Percentiles rank a stretch among this genome's conserved stretches.
Evolutionary conservation across 768 basidiomycete genomes (phyloP).

Genomic region (Phlebiopsis flavidoalba): DNA sequence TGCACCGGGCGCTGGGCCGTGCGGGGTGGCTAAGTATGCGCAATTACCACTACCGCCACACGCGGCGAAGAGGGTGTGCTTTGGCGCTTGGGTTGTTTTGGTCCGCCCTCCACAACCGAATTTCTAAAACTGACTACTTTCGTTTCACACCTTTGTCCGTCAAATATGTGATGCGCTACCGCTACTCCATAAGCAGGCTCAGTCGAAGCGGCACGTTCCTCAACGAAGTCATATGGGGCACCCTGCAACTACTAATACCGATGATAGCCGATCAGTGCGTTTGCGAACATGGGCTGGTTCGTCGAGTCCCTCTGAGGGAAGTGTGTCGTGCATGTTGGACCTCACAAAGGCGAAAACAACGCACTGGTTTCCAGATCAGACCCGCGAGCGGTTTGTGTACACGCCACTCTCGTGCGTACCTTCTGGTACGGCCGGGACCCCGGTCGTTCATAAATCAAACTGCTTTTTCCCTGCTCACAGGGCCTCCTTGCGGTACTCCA

Average conservation of each 20-base stretch:
- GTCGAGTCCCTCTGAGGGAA: slow-evolving; percentile 38
- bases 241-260: slow-evolving; percentile 61
- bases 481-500: slow-evolving; percentile 57
- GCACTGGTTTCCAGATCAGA: slow-evolving; percentile 43
- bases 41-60: not conserved
- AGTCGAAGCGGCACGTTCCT: slow-evolving; percentile 54
- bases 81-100: not conserved
- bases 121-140: not conserved
- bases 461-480: too few relatives aligned
- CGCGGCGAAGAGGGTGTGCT: not conserved
- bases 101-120: too few relatives aligned
- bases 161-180: not conserved
- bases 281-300: slow-evolving; percentile 66
- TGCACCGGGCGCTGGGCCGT: not conserved
- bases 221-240: slow-evolving; percentile 73
- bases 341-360: slow-evolving; percentile 46
- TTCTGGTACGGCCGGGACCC: too few relatives aligned
- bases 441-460: too few relatives aligned
- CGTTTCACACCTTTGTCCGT: not conserved
- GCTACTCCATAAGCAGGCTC: slow-evolving; percentile 43
- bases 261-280: slow-evolving; percentile 48
- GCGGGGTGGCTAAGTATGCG: not conserved
- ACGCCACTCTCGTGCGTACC: too few relatives aligned
- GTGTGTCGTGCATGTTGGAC: slow-evolving; percentile 58
- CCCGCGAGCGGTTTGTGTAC: slow-evolving; percentile 51